Base-by-base conservation (phyloP, 371 early-diverging fungal species). In the Vairimorpha apis region DNA sequence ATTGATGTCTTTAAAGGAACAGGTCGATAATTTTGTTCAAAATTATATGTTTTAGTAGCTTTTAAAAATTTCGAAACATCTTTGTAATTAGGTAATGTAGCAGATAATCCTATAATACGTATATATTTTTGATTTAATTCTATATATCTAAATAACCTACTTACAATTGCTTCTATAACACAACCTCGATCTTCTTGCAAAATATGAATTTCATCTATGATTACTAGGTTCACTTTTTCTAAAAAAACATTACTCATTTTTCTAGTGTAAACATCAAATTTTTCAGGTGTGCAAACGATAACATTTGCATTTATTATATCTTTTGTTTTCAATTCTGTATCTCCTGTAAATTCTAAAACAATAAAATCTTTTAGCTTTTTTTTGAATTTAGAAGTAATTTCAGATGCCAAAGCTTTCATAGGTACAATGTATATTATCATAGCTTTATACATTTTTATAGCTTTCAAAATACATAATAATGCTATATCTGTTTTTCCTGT, bases 241-340 rank as follows among this genome's bases (percentile, higher is more conserved):
- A 35, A n/a, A 38, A 84, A 73, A 8, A 76, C 51, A 67, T 53
- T 65, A 44, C 58, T 35, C 7, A 90, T 90, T 81, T 93, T 94
- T 76, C 97, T 89, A 29, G 98, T 97, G 58, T 93, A 88, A 30
- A 96, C 89, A 83, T 99, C 99, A 93, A 96, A 97, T 83, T 98
- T 99, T 83, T 99, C 99, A 8, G 99, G 99, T 0, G 99, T 99
- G 2, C 95, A 95, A 27, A 99, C 90, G 74, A 99, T 92, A 76
- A 99, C 88, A 76, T 94, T 91, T 0, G 94, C 91, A 55, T 91
- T 90, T 14, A 90, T 86, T 55, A 96, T 89, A 80, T 95, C 93
- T 77, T 89, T 88, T 81, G 90, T 90, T 27, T 92, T 92, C 70
- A 95, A 81, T 78, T 95, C 93, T 2, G 91, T 88, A 85, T 97